These are phyloP conservation scores for Trichothecium sympodiale DNA, from an alignment of 2,329 filamentous ascomycete species.

Conservation along the genomic window DNA sequence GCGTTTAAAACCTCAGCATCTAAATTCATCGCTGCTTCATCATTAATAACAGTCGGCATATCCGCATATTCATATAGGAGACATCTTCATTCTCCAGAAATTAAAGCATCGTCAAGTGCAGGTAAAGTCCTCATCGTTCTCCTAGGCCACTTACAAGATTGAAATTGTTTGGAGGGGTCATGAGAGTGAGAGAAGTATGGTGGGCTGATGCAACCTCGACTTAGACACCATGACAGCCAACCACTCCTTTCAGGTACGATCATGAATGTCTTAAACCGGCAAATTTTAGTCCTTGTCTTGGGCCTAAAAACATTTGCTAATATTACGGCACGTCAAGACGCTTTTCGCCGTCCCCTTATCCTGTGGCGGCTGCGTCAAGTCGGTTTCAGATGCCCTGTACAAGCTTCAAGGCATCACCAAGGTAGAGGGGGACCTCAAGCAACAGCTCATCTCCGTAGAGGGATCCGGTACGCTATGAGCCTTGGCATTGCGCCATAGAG, in stretches of 20 bases:
- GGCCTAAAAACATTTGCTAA: conserved; percentile 12
- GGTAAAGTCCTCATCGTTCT: too few relatives aligned
- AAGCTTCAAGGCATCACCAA: conserved; percentile 71
- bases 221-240: conserved; percentile 28
- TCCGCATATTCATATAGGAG: conserved; percentile 15
- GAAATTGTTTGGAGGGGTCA: too few relatives aligned
- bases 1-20: conserved; percentile 15
- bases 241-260: conserved; percentile 34
- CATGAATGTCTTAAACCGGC: conserved; percentile 6
- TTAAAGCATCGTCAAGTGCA: too few relatives aligned
- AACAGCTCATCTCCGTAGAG: conserved; percentile 75
- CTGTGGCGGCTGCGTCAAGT: conserved; percentile 80
- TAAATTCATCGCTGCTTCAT: conserved; percentile 16
- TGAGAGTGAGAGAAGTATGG: too few relatives aligned
- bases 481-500: not conserved
- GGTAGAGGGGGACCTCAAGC: conserved; percentile 69
- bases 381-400: conserved; percentile 69
- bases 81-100: too few relatives aligned
- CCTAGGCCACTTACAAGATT: too few relatives aligned
- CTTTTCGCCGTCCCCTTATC: conserved; percentile 91
- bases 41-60: conserved; percentile 16
- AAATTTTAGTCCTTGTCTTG: conserved; percentile 1
- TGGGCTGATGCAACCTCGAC: not conserved
- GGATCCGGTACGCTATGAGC: conserved; percentile 54
- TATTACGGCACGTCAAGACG: conserved; percentile 47